Base-by-base conservation (phyloP, 176 grass and related monocot species). In the Coix lacrymajobi region DNA sequence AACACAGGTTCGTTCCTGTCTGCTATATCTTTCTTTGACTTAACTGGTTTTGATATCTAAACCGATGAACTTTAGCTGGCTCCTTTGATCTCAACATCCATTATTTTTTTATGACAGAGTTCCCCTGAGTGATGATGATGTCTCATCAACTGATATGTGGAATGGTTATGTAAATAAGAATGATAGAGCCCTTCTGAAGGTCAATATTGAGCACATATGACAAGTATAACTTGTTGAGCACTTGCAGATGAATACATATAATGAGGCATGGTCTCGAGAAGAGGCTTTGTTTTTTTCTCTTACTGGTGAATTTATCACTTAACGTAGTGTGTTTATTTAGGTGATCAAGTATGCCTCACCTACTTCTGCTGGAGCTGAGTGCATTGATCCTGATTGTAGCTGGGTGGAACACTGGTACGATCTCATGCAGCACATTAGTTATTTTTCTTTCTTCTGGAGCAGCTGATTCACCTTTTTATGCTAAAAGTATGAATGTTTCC, bases 341-440 rank as follows among this genome's bases (percentile, higher is more conserved):
- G 95, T 94, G 34, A 92, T 98, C 68, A 95, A 98, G 39, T 98
- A 91, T 88, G 84, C 95, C 19, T 95, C 90, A 75, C 71, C 88
- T 86, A 93, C 48, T 84, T 98, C 95, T 86, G 95, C 95, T 89
- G 95, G 95, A 82, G 92, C 95, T 36, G 90, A 91, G 66, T 98
- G 95, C 72, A 89, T 98, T 41, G 90, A 90, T 89, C 90, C 95
- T 88, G 95, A 98, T 63, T 98, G 90, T 78, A 93, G 69, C 73
- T 98, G 95, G 95, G 83, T 98, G 33, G 95, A 98, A 84, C 92
- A 95, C 85, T 95, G 95, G 95, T 98, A 94, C 62, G 83, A 44
- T 84, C 71, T 82, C 25, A 79, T 75, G 61, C 32, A 75, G 22
- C 63, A 75, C 17, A 69, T 83, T 39, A 36, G 71, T 74, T 72